These are phyloP conservation scores for Thermothelomyces thermophilus DNA, from an alignment of 2,329 filamentous ascomycete species.

Conservation along the genomic window DNA sequence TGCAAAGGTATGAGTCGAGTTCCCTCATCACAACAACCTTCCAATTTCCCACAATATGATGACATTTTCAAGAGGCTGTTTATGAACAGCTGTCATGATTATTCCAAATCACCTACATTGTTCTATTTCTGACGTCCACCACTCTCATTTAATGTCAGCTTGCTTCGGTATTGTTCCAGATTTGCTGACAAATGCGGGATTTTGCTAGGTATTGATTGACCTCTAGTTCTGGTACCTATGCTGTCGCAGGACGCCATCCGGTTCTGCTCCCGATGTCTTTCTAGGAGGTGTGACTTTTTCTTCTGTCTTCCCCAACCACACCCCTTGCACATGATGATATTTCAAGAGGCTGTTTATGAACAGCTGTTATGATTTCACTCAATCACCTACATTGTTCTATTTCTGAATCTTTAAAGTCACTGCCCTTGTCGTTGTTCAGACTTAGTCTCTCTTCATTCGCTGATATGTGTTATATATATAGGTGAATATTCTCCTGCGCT, in stretches of 20 bases:
- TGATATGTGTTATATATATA: too few species aligned
- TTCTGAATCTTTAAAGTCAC: not conserved
- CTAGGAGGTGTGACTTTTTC: not conserved
- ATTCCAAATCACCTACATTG: conserved; percentile 18
- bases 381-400: conserved; percentile 19
- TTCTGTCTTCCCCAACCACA: not conserved
- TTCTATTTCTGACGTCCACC: conserved; percentile 10
- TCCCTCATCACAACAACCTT: not conserved
- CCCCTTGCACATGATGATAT: not conserved
- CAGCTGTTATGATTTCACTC: conserved; percentile 15
- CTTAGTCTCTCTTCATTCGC: too few species aligned
- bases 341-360: conserved; percentile 21
- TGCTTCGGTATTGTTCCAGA: too few species aligned
- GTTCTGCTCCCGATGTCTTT: not conserved
- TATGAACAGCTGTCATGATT: conserved; percentile 18
- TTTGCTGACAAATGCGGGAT: too few species aligned
- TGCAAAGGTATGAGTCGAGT: conserved; percentile 5
- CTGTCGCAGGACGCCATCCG: not conserved
- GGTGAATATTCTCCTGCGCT: too few species aligned
- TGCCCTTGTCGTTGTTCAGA: not conserved
- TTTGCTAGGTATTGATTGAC: too few species aligned
- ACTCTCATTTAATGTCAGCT: not conserved
- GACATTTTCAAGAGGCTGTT: conserved; percentile 19
- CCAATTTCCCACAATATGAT: conserved; percentile 13
- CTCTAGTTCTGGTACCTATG: too few species aligned